phyloP scores from a whole-genome alignment of 2,329 filamentous ascomycete genomes.

The Meredithiella fracta region DNA sequence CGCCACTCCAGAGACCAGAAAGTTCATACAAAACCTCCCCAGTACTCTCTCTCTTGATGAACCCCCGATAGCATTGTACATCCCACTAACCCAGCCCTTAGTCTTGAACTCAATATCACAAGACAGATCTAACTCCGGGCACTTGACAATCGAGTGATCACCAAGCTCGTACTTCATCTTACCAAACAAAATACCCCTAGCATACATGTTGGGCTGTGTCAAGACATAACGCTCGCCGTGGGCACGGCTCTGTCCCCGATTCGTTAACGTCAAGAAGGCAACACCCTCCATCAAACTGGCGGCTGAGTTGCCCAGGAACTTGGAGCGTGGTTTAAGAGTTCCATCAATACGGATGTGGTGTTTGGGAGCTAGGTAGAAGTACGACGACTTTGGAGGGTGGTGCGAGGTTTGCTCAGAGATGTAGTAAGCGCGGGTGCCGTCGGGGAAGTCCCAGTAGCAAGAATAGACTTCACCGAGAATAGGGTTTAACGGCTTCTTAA shows the following conservation, averaged over 20 bases:
- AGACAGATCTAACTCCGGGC: constrained; percentile 69
- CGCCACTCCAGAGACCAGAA: constrained; percentile 80
- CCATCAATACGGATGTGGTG: constrained; percentile 92
- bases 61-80: constrained; percentile 93
- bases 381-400: constrained; percentile 95
- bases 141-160: constrained; percentile 84
- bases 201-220: constrained; percentile 98
- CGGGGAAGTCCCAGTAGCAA: constrained; percentile 85
- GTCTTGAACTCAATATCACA: constrained; percentile 97
- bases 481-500: constrained; percentile 96
- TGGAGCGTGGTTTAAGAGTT: constrained; percentile 84
- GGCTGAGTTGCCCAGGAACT: constrained; percentile 90
- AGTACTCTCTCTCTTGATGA: constrained; percentile 73
- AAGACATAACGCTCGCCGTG: constrained; percentile 78
- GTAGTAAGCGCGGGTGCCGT: constrained; percentile 79
- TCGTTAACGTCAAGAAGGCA: constrained; percentile 67
- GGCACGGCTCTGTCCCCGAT: constrained; percentile 48
- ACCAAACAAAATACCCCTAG: constrained; percentile 85
- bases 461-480: constrained; percentile 90
- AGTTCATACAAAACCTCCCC: constrained; percentile 82
- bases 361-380: constrained; percentile 94
- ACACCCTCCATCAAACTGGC: constrained; percentile 98
- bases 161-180: constrained; percentile 99
- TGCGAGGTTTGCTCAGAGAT: constrained; percentile 96
- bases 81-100: constrained; percentile 91